Base-by-base conservation (phyloP, 495 filamentous ascomycete genomes). In the Daldinia childiae region DNA sequence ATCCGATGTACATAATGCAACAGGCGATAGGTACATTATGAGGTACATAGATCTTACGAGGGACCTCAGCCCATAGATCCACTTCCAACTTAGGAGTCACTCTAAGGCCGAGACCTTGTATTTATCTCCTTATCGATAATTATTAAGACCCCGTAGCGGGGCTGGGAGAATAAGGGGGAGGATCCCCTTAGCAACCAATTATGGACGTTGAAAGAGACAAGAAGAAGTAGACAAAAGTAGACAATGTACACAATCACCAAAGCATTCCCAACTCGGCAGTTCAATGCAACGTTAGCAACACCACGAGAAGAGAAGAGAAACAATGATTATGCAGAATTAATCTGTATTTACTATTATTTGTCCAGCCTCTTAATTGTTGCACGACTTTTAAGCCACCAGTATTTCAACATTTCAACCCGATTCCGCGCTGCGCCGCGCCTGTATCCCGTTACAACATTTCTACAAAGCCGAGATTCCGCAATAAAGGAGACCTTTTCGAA, bases 181-280 rank as follows among this genome's bases (percentile, higher is more conserved):
- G 26, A 68, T 77, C 74, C 62, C 73, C 74, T 69, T 17, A 69
- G 55, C 76, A 72, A 74, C 76, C 75, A 77, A 77, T 77, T 65
- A 62, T 64, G 65, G 51, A 74, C 62, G 64, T 68, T 52, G 58
- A 66, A 7, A 27, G 58, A 54, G 34, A 3, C 27, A n/a, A 14
- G 14, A 27, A 29, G 26, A 54, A 54, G 14, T 14, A 54, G 4
- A 24, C 15, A 24, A 29, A 54, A 14, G 26, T 34, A 4, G 11
- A 34, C 9, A 15, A 29, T 0, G 59, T 67, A 68, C 58, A 69
- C 66, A 69, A 65, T 58, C 51, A 62, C 57, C 45, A 63, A 63
- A 60, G 69, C 72, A 68, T 66, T 64, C 55, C 72, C 66, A 62
- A 70, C 61, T 60, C 57, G 58, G 64, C 68, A 66, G 61, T 61